Evolutionary conservation across 1,284 basidiomycete species (phyloP).

Genomic region (Cutaneotrichosporon dermatis): DNA sequence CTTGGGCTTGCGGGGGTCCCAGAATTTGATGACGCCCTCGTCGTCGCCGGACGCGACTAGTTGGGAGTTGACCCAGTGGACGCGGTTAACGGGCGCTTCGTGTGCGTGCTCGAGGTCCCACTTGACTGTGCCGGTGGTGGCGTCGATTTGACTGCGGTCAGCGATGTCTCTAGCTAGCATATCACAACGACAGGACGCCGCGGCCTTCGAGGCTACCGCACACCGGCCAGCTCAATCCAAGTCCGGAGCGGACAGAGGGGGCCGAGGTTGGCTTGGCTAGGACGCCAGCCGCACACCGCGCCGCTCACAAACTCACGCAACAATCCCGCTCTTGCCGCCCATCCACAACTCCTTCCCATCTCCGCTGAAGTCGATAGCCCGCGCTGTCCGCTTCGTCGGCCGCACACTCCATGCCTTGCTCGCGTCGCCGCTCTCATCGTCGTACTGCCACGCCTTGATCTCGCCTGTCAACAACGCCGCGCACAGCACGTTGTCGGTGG

Average conservation of each 20-base stretch:
- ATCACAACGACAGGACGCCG: too few species aligned
- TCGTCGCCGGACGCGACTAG: constrained; percentile 84
- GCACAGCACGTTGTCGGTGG: constrained; percentile 63
- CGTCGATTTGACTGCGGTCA: not conserved
- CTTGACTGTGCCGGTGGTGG: not conserved
- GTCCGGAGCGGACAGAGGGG: too few species aligned
- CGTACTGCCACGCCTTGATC: constrained; percentile 67
- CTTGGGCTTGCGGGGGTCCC: constrained; percentile 69
- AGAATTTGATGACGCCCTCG: constrained; percentile 90
- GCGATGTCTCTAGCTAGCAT: too few species aligned
- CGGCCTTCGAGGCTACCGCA: too few species aligned
- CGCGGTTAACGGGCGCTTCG: constrained; percentile 76
- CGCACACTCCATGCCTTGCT: constrained; percentile 38
- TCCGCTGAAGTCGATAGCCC: constrained; percentile 61
- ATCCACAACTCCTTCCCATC: constrained; percentile 67
- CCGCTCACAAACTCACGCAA: too few species aligned
- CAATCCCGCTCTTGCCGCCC: constrained; percentile 74
- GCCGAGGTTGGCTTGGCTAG: too few species aligned
- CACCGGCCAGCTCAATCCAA: too few species aligned
- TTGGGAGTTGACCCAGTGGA: constrained; percentile 64
- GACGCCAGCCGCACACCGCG: too few species aligned
- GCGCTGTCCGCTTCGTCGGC: constrained; percentile 60
- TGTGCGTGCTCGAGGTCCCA: constrained; percentile 7
- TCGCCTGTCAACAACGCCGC: constrained; percentile 76
- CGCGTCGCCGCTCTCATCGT: constrained; percentile 56